Percentiles rank a stretch among this genome's conserved stretches.
Evolutionary conservation across 805 yeast species (phyloP).

Genomic region (Starmerella bacillaris): DNA sequence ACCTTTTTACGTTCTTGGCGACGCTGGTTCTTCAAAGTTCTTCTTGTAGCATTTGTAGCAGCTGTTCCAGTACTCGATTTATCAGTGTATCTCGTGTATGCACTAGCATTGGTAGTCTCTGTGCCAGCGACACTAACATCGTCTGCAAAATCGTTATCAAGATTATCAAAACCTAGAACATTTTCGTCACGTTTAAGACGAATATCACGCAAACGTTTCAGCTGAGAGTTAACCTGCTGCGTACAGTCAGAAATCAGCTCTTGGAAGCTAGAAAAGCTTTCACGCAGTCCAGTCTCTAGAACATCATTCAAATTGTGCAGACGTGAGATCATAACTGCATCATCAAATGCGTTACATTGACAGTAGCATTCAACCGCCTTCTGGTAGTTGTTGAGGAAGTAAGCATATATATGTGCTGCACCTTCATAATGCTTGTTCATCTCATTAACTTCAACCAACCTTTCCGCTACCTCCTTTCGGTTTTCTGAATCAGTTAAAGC

Average conservation of each 20-base stretch:
- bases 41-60: constrained; percentile 84
- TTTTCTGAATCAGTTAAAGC: constrained; percentile 30
- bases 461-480: constrained; percentile 33
- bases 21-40: constrained; percentile 78
- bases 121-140: constrained; percentile 89
- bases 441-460: constrained; percentile 39
- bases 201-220: constrained; percentile 65
- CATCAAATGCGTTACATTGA: constrained; percentile 54
- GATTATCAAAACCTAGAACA: constrained; percentile 71
- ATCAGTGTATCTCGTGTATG: constrained; percentile 90
- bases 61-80: constrained; percentile 82
- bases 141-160: constrained; percentile 55
- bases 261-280: constrained; percentile 72
- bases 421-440: constrained; percentile 49
- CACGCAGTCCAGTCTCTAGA: constrained; percentile 52
- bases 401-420: constrained; percentile 59
- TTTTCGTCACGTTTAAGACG: constrained; percentile 68
- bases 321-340: constrained; percentile 51
- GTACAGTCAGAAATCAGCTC: constrained; percentile 88
- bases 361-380: constrained; percentile 54
- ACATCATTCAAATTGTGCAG: constrained; percentile 24
- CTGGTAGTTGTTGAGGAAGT: constrained; percentile 41
- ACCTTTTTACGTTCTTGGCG: constrained; percentile 93
- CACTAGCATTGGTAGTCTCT: constrained; percentile 82
- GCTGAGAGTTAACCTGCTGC: constrained; percentile 67